Base-by-base conservation (phyloP, 768 basidiomycete genomes). In the Hebeloma cylindrosporum region DNA sequence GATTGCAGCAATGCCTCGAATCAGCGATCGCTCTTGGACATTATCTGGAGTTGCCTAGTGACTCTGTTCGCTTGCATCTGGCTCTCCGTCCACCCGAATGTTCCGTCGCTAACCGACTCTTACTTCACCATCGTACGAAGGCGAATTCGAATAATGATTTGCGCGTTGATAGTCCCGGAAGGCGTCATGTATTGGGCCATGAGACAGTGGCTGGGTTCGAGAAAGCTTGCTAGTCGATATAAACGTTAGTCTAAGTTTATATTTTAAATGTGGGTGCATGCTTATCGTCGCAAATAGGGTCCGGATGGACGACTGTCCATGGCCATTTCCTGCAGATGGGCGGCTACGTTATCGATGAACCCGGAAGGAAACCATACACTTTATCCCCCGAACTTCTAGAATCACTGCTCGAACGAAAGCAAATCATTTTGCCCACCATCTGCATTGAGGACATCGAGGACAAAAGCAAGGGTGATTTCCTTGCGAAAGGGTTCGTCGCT, bases 391-490 rank as follows among this genome's bases (percentile, higher is more conserved):
- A 29, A 17, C 40, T 5, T 18, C 28, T 54, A 11, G 31, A 44
- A 23, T 17, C 17, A 23, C 45, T 50, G 6, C 34, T 47, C 5
- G 18, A 20, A 7, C 21, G 8, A 3, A 18, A 26, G 2, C 35
- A 43, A 2, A 46, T 53, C 10, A 47, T 35, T 7, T 43, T 53
- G 1, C 52, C 52, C 7, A 20, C 21, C 5, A 23, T 50, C 21
- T 43, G 45, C 5, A 21, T 29, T 2, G 44, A 49, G 9, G 62
- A 61, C 5, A 62, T 71, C 16, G 20, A 51, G 7, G 63, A 68
- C 48, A 55, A 51, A 21, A 66, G 66, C 46, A 69, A 70, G 40
- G 61, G 56, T 0, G 60, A 70, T 21, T 25, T 35, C 11, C 32
- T 70, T 4, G 35, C 61, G 3, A 71, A 70, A 45, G 44, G 33